Base-by-base conservation (phyloP, 2,329 filamentous ascomycete genomes). In the Fusarium tricinctum region DNA sequence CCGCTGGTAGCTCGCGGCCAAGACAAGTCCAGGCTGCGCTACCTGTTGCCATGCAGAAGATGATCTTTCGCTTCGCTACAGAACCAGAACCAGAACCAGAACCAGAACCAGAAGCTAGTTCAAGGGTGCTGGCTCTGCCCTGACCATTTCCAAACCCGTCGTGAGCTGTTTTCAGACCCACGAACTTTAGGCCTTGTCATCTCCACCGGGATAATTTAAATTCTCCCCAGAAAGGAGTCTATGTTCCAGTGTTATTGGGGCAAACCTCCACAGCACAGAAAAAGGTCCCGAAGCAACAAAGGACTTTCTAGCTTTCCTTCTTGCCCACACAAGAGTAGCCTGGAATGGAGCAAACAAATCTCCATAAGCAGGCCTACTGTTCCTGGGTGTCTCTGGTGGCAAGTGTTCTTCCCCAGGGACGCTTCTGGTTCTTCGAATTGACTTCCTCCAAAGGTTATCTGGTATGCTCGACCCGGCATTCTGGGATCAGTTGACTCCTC, bases 111-210 rank as follows among this genome's bases (percentile, higher is more conserved):
- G 48, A 45, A 55, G 62, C 66, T 67, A 53, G 61, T 58, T 43
- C 35, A 28, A 47, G 58, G 63, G 44, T 51, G 35, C 47, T 46
- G 28, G 40, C 39, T 62, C 39, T 40, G 43, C 50, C 47, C 26
- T 53, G 40, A 26, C 28, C 46, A 51, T 50, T 43, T 38, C 53
- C 63, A 60, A 64, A 52, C 54, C 46, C 68, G 47, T 35, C 53
- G 26, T 51, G 58, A 69, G 63, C 63, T 68, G 67, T 67, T 69
- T 68, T 63, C 54, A 60, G 47, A 43, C 59, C 56, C 66, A 60
- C 51, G 48, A 60, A 22, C 30, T 60, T 50, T 56, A 33, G 32
- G 19, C 63, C 66, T 57, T 54, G 62, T 60, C 22, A 42, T 39
- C 50, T 64, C 66, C 66, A 70, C 67, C 49, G 52, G 47, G 48